Percentiles rank a stretch among this genome's conserved stretches.
Conservation (phyloP, 495 filamentous ascomycete species). For the Hypomontagnella submonticulosa region DNA sequence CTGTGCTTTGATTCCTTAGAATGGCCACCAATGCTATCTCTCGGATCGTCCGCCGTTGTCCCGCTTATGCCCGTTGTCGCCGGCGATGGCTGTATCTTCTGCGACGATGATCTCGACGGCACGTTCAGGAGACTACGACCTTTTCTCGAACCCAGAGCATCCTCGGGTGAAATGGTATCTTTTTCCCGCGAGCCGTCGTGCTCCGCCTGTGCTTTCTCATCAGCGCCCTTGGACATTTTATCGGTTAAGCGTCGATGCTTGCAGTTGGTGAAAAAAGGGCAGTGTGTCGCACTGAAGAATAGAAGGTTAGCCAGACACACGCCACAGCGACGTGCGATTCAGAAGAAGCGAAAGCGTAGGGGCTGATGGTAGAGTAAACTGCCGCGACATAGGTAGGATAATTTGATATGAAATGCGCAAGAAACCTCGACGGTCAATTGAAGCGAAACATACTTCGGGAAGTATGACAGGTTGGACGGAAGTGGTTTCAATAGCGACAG, state of each 20-base stretch:
- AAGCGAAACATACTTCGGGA: background rate
- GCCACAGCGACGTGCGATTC: background rate
- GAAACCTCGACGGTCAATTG: conserved; percentile 23
- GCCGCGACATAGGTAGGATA: background rate
- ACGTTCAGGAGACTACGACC: conserved; percentile 68
- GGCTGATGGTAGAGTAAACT: background rate
- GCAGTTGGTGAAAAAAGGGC: conserved; percentile 25
- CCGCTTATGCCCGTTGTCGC: conserved; percentile 73
- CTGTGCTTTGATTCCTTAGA: conserved; percentile 74
- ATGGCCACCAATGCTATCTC: conserved; percentile 69
- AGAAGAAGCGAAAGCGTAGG: conserved; percentile 1
- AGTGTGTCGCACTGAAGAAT: conserved; percentile 20
- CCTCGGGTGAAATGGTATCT: conserved; percentile 55
- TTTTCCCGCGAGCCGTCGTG: conserved; percentile 61
- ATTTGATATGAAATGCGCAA: conserved; percentile 17
- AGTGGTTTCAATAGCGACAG: background rate
- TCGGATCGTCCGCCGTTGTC: conserved; percentile 68
- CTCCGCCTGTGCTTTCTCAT: conserved; percentile 50
- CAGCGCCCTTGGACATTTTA: conserved; percentile 54
- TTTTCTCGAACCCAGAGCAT: conserved; percentile 62
- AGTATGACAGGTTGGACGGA: background rate
- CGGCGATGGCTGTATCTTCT: conserved; percentile 69
- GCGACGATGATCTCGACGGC: conserved; percentile 76
- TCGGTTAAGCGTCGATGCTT: conserved; percentile 23
- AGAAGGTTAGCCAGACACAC: conserved; percentile 11